phyloP scores from a whole-genome alignment of 768 basidiomycete genomes.

The Leucocoprinus leucothites region DNA sequence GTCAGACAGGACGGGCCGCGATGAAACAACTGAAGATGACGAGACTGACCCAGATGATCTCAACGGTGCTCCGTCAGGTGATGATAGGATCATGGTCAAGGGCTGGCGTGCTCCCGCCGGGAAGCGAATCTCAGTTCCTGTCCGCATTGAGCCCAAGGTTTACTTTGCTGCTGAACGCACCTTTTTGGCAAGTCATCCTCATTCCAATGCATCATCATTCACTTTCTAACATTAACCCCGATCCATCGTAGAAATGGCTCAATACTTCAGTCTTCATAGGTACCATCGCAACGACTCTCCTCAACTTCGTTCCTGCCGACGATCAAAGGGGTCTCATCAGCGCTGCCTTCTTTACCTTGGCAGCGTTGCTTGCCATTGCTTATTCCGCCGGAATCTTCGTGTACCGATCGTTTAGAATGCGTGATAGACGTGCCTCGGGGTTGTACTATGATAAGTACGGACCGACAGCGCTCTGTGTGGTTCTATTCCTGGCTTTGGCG shows the following conservation, averaged over 20 bases:
- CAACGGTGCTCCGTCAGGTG: conserved; percentile 27
- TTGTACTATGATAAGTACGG: conserved; percentile 90
- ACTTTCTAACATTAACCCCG: conserved; percentile 3
- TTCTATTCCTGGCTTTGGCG: conserved; percentile 65
- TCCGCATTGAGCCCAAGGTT: conserved; percentile 97
- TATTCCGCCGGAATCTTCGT: conserved; percentile 84
- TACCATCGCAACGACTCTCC: conserved; percentile 83
- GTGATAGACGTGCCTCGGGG: conserved; percentile 70
- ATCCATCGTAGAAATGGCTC: conserved; percentile 71
- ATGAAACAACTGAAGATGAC: conserved; percentile 15
- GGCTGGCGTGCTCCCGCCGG: conserved; percentile 80
- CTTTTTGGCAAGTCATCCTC: conserved; percentile 66
- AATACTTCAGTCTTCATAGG: conserved; percentile 85
- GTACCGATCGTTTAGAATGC: conserved; percentile 66
- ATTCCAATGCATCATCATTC: neutral
- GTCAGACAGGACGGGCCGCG: conserved; percentile 22
- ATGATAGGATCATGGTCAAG: conserved; percentile 59
- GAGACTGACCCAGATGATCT: conserved; percentile 41
- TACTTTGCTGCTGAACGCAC: conserved; percentile 96
- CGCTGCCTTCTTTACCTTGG: conserved; percentile 84
- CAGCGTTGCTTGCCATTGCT: conserved; percentile 84
- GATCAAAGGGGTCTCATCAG: conserved; percentile 80
- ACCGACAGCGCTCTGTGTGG: conserved; percentile 69
- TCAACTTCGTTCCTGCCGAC: conserved; percentile 77
- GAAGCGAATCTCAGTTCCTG: conserved; percentile 88